Evolutionary conservation across 768 basidiomycete species (phyloP), one percentile per base, ranked within the genome.

Genomic region (Scleroderma citrinum): DNA sequence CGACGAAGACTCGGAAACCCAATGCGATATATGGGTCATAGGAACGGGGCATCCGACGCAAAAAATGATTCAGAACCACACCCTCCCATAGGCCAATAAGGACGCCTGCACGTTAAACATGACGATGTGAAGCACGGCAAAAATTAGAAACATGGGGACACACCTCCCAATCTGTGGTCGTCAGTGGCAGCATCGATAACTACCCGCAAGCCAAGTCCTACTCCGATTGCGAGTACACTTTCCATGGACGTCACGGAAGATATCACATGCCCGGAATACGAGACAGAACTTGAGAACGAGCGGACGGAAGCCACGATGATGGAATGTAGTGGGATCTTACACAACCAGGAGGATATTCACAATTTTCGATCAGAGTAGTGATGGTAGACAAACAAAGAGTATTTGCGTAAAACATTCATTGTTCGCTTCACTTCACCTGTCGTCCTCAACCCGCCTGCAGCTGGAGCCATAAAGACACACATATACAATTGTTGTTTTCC

Each of bases 71-170:
- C 48, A 87, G 71, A 32, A 87, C 79, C 21, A 85, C 76, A 42
- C 87, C 86, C 65, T 89, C 87, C 85, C 86, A 89, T 17, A 88
- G 69, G 7, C 87, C 87, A 46, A 90, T 71, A 49, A 89, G 74
- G 13, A 82, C 80, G 16, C 82, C 80, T 76, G 47, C 78, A 61
- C 49, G 26, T 13, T 20, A 5, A 26, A 31, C 32, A 30, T 32
- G 17, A 20, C n/a, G 32, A 11, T 13, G 2, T 56, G 17, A 56
- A 46, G 23, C 36, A 51, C 32, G 29, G 2, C 16, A 43, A 3
- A 39, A 7, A 29, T 21, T 38, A 46, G 1, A 23, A 35, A 32
- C 17, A 47, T 47, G 13, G 17, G 37, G 37, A 59, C 65, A 26
- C 30, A 68, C 67, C 65, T 48, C 63, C 49, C 29, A 68, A 48